Percentiles rank a stretch among this genome's conserved stretches.
Evolutionary conservation across 2,329 filamentous ascomycete genomes (phyloP).

Genomic region (Ophiocordyceps australis): DNA sequence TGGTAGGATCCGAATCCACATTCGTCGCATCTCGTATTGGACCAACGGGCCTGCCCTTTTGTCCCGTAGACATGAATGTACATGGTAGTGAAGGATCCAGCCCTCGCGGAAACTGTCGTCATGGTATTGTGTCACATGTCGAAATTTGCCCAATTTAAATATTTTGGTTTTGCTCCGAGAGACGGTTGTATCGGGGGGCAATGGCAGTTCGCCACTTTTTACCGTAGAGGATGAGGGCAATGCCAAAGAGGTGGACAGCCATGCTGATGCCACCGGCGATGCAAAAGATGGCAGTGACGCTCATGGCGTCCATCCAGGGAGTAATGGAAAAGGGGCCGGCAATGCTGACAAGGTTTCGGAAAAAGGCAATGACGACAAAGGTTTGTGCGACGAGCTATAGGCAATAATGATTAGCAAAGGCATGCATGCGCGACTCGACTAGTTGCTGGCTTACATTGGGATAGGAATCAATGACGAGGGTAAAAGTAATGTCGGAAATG

Average conservation of each 20-base stretch:
- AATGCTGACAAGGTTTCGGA: conserved; percentile 12
- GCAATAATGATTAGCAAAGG: not conserved
- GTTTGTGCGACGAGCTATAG: conserved; percentile 5
- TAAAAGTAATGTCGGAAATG: conserved; percentile 16
- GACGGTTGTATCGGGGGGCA: not conserved
- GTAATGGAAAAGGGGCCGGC: conserved; percentile 10
- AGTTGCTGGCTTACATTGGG: conserved; percentile 4
- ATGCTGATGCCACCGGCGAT: conserved; percentile 7
- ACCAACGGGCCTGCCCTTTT: no score
- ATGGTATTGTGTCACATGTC: no score
- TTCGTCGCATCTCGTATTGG: no score
- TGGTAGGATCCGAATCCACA: no score
- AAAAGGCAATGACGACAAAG: conserved; percentile 12
- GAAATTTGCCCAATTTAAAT: no score
- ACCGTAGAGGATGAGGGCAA: conserved; percentile 13
- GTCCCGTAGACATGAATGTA: no score
- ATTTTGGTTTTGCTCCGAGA: no score
- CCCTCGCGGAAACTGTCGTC: no score
- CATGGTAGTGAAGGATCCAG: no score
- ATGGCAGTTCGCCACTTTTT: conserved; percentile 8
- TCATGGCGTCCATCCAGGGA: conserved; percentile 12
- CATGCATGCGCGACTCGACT: no score
- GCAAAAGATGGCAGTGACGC: conserved; percentile 12
- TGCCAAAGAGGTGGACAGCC: conserved; percentile 6
- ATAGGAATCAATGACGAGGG: conserved; percentile 17